Evolutionary conservation across 2,329 filamentous ascomycete species (phyloP).

Genomic region (Beauveria asiatica): DNA sequence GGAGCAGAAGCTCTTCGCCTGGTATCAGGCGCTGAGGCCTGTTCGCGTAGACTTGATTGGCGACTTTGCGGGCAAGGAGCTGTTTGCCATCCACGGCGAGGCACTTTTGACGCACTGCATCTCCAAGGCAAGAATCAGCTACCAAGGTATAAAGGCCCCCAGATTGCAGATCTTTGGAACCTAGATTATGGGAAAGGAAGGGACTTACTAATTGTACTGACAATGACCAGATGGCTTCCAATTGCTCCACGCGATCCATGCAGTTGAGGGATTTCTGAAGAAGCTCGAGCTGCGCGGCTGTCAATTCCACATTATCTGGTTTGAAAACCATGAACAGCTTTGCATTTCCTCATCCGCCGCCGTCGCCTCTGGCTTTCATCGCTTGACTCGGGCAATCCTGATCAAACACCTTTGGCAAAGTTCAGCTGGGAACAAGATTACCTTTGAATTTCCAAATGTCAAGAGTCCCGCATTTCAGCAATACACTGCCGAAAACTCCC

Average conservation of each 20-base stretch:
- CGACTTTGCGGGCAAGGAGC: constrained; percentile 66
- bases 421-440: background rate
- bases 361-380: constrained; percentile 14
- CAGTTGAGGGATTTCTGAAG: constrained; percentile 57
- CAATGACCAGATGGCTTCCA: constrained; percentile 50
- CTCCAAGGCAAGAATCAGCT: constrained; percentile 54
- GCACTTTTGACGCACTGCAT: constrained; percentile 60
- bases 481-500: background rate
- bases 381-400: constrained; percentile 53
- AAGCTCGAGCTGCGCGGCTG: constrained; percentile 55
- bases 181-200: background rate
- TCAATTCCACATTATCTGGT: constrained; percentile 64
- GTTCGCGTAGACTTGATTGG: constrained; percentile 57
- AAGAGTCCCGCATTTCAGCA: background rate
- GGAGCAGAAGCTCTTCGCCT: background rate
- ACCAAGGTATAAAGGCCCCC: constrained; percentile 32
- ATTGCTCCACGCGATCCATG: constrained; percentile 60
- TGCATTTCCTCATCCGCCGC: constrained; percentile 35
- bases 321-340: constrained; percentile 45
- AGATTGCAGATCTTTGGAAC: too few species aligned
- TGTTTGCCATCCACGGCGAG: constrained; percentile 67
- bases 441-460: constrained; percentile 1
- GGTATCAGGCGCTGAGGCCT: constrained; percentile 15
- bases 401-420: constrained; percentile 49
- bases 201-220: background rate